Evolutionary conservation across 179 eudicot species (phyloP), one percentile per base, ranked within the genome.

Genomic region (Pouteria campechiana): DNA sequence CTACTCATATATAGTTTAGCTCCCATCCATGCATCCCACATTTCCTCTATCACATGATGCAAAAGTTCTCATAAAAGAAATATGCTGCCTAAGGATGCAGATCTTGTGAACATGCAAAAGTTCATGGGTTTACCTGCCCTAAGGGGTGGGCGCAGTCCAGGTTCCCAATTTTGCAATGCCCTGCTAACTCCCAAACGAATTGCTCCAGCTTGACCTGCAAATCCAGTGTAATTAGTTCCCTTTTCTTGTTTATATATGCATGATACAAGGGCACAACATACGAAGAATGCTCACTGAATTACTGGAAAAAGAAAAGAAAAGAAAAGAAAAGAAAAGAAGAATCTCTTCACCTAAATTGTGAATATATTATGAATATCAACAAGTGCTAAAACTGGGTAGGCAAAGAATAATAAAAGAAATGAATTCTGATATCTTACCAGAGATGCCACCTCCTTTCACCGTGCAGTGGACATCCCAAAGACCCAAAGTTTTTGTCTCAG

Each of bases 91-190:
- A 15, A 8, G 9, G 4, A 16, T 1, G 12, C 0, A 7, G n/a
- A n/a, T 0, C 7, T 10, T 7, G 15, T 28, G 29, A 27, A 15
- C 13, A 12, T 11, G 17, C 13, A 10, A 37, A 10, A 20, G 32
- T 7, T 34, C 11, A 32, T 17, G 40, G 17, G 5, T 13, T 3
- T 78, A 84, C 97, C 94, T 60, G 73, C 76, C 72, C 67, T 70
- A 13, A 89, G 81, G 32, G 93, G 93, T 52, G 95, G 81, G 8
- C 97, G 93, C 39, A 89, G 60, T 28, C 68, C 88, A 19, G 97
- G 97, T 58, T 81, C 97, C 95, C 95, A 89, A 69, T 67, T 69
- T 50, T 89, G 97, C 53, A 89, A 70, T 24, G 97, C 97, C 50
- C 86, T 69, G 64, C 97, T 89, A 67, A 89, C 50, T 24, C 97